A percentile compares a stretch with the other conserved stretches of the same genome.
These are phyloP conservation scores for Jacaranda mimosifolia DNA, from an alignment of 257 asterid species.

Conservation along the genomic window DNA sequence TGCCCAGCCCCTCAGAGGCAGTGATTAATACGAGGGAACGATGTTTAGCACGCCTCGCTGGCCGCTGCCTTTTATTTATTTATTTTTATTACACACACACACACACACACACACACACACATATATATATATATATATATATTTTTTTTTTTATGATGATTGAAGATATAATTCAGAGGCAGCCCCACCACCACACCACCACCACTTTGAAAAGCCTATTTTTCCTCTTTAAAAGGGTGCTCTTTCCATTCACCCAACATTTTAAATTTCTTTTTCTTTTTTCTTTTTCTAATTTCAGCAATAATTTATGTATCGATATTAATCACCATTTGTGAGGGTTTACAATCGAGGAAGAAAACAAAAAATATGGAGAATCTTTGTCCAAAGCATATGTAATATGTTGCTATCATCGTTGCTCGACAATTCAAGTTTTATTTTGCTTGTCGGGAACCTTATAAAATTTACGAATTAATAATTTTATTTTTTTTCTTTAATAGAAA, in stretches of 20 bases:
- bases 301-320: neutral
- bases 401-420: neutral
- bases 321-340: neutral
- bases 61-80: neutral
- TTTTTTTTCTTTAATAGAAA: neutral
- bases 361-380: too few relatives aligned
- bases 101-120: too few relatives aligned
- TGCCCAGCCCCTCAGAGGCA: neutral
- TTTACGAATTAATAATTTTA: neutral
- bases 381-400: neutral
- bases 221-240: conserved; percentile 30
- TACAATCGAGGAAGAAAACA: too few relatives aligned
- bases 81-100: too few relatives aligned
- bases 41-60: conserved; percentile 13
- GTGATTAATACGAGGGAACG: neutral
- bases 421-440: neutral
- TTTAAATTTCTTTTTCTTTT: neutral
- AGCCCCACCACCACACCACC: neutral
- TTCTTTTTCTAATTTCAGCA: neutral
- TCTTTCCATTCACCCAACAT: neutral
- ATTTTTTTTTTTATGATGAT: neutral
- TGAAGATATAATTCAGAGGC: neutral
- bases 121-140: too few relatives aligned
- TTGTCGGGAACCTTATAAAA: neutral
- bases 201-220: conserved; percentile 30